Conservation (phyloP, 164 flowering plant genomes). For the Aristolochia californica region DNA sequence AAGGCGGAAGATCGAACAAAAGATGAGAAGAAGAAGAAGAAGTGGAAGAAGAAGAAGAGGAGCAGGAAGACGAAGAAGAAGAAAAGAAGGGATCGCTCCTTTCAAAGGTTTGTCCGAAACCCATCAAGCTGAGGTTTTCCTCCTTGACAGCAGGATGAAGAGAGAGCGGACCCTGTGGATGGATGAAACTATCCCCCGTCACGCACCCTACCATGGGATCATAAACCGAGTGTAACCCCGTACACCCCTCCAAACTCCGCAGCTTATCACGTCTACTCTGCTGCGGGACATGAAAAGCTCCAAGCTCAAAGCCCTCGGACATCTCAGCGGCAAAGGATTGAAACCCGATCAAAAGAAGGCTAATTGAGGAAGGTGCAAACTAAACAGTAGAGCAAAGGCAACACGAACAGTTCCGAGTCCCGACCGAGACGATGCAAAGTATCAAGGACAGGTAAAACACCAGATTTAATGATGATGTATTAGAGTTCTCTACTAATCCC, state of each 20-base stretch:
- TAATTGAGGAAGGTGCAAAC: too few species aligned
- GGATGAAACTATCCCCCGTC: slow-evolving; percentile 8
- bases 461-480: too few species aligned
- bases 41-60: slow-evolving; percentile 19
- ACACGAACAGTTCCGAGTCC: too few species aligned
- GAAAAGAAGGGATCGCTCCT: neutral
- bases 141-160: slow-evolving; percentile 18
- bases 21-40: slow-evolving; percentile 19
- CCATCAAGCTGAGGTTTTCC: slow-evolving; percentile 30
- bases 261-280: slow-evolving; percentile 86
- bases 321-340: neutral
- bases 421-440: too few species aligned
- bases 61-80: slow-evolving; percentile 1
- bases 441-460: too few species aligned
- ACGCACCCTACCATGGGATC: slow-evolving; percentile 27
- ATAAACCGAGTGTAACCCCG: slow-evolving; percentile 30
- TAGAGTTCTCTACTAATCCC: too few species aligned
- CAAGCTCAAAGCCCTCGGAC: slow-evolving; percentile 12
- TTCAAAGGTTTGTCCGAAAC: slow-evolving; percentile 14
- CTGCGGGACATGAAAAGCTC: slow-evolving; percentile 57
- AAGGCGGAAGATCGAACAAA: slow-evolving; percentile 22
- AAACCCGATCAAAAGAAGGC: neutral
- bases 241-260: slow-evolving; percentile 28
- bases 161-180: neutral
- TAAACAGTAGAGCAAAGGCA: too few species aligned